phyloP scores from a whole-genome alignment of 192 early-diverging fungal genomes.

The Piromyces sp. region DNA sequence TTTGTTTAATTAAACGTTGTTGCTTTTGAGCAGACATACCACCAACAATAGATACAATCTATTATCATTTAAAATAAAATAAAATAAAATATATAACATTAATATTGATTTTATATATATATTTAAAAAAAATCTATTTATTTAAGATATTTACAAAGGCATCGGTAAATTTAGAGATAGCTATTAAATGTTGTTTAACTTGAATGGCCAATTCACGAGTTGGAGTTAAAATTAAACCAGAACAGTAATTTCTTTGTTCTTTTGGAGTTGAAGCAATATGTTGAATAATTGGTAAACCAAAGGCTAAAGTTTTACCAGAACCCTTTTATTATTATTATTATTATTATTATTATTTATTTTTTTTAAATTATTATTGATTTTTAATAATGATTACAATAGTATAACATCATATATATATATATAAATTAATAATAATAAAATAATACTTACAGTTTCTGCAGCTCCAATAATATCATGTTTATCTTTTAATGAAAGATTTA shows the following conservation, averaged over 20 bases:
- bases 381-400: no score
- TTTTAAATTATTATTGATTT: background rate
- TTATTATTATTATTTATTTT: constrained; percentile 1
- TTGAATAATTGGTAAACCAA: constrained; percentile 83
- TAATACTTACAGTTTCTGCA: constrained; percentile 57
- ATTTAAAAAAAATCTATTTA: no score
- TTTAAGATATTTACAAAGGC: background rate
- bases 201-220: constrained; percentile 93
- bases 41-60: constrained; percentile 71
- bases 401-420: no score
- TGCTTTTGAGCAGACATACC: constrained; percentile 92
- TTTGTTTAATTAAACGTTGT: constrained; percentile 41
- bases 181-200: constrained; percentile 64
- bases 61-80: constrained; percentile 7
- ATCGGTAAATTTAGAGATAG: background rate
- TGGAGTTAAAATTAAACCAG: constrained; percentile 69
- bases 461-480: constrained; percentile 75
- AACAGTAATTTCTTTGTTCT: background rate
- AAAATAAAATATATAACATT: no score
- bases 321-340: constrained; percentile 25
- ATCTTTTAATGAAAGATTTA: constrained; percentile 50
- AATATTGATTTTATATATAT: no score
- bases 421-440: constrained; percentile 2
- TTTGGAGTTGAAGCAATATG: background rate
- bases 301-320: constrained; percentile 88